Percentiles rank a stretch among this genome's conserved stretches.
Evolutionary conservation across 371 early-diverging fungal genomes (phyloP).

Genomic region (Aphelidium insulamus): DNA sequence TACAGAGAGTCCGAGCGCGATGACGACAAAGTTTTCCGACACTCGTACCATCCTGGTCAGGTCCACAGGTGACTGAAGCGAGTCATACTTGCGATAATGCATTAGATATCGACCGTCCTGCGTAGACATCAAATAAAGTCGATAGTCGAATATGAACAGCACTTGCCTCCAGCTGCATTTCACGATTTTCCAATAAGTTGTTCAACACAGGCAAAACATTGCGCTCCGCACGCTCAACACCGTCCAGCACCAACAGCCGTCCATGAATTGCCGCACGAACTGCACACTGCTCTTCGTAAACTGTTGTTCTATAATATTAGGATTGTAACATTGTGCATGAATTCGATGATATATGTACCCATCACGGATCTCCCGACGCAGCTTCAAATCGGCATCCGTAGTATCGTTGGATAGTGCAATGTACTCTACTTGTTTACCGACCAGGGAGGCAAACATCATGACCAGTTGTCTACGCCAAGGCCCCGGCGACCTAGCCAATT

Average conservation of each 20-base stretch:
- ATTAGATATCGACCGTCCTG: slow-evolving; percentile 60
- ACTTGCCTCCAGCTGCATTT: slow-evolving; percentile 71
- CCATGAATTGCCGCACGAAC: slow-evolving; percentile 64
- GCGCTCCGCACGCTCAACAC: slow-evolving; percentile 63
- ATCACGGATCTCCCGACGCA: slow-evolving; percentile 47
- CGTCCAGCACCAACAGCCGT: slow-evolving; percentile 51
- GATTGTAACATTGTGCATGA: too few relatives aligned
- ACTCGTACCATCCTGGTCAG: slow-evolving; percentile 39
- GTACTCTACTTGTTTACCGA: slow-evolving; percentile 59
- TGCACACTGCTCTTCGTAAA: slow-evolving; percentile 50
- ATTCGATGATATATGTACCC: slow-evolving; percentile 12
- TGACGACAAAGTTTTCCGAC: slow-evolving; percentile 41
- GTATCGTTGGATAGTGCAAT: slow-evolving; percentile 54
- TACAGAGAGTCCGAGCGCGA: slow-evolving; percentile 57
- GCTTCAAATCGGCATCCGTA: slow-evolving; percentile 57
- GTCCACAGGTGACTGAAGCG: slow-evolving; percentile 17
- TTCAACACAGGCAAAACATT: slow-evolving; percentile 69
- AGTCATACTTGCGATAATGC: slow-evolving; percentile 31
- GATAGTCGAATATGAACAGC: too few relatives aligned
- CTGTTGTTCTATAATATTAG: too few relatives aligned
- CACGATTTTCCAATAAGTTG: slow-evolving; percentile 65
- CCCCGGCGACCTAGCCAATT: too few relatives aligned
- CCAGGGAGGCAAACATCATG: too few relatives aligned
- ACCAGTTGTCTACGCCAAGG: too few relatives aligned
- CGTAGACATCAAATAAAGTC: background rate